Base-by-base conservation (phyloP, 441 rosid species). In the Arabidopsis lyrata region DNA sequence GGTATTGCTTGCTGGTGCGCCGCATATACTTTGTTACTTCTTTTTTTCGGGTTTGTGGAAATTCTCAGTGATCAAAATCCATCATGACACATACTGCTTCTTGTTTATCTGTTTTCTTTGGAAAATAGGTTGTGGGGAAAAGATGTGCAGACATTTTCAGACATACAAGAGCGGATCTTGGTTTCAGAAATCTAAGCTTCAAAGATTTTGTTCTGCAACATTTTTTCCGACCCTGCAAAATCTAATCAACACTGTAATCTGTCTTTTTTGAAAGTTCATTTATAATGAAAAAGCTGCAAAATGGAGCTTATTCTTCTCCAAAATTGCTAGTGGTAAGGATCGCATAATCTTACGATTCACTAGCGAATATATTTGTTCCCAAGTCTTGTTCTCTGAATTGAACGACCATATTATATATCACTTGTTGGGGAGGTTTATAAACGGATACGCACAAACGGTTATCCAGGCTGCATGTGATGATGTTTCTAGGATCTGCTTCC, bases 1-100 rank as follows among this genome's bases (percentile, higher is more conserved):
- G 97, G 98, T 35, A 86, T 91, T 54, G 77, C 83, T 66, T 93
- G 96, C 86, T 93, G 96, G 98, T 93, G 35, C 78, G 81, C 60
- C 63, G 64, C 49, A 55, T 18, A 11, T 34, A 12, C 52, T 55
- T 50, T 47, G 34, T 1, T 6, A 29, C 63, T 62, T 60, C 1
- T 14, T 16, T 18, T 18, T 22, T 16, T 45, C 8, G 14, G 32
- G 2, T 53, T 27, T 16, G 11, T 56, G 6, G 0, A 34, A 44
- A 41, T 32, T 70, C 36, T 60, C 20, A 22, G n/a, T 63, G 59
- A 52, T 50, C 42, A 77, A 18, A 18, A 49, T 22, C 49, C 24
- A 20, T 48, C 6, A 63, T 50, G 63, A 65, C 63, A 38, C 54
- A 31, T 29, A 56, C 24, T 60, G 68, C 36, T 44, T 20, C 49